Evolutionary conservation across 2,329 filamentous ascomycete species (phyloP).

Genomic region (Xylaria sp.): DNA sequence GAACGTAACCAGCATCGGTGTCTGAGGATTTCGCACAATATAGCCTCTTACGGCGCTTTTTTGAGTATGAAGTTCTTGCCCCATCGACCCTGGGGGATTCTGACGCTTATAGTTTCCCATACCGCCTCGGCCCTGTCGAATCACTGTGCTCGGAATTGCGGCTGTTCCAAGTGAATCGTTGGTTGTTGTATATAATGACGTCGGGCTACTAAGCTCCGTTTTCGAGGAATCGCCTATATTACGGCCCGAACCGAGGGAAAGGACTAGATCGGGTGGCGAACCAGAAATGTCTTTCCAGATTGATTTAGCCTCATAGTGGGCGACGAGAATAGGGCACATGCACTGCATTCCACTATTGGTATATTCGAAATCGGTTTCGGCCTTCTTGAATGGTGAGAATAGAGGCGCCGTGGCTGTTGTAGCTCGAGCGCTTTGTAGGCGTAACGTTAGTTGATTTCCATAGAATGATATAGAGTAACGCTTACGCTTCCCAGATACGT

Average conservation of each 20-base stretch:
- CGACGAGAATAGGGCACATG: slow-evolving; percentile 46
- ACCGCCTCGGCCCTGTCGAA: slow-evolving; percentile 48
- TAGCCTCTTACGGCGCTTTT: slow-evolving; percentile 43
- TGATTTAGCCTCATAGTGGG: slow-evolving; percentile 46
- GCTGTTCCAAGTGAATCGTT: slow-evolving; percentile 41
- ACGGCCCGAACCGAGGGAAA: slow-evolving; percentile 49
- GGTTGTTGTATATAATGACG: slow-evolving; percentile 39
- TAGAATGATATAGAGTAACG: background rate
- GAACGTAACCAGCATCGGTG: slow-evolving; percentile 48
- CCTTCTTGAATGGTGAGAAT: slow-evolving; percentile 48
- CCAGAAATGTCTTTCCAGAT: slow-evolving; percentile 47
- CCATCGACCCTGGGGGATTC: slow-evolving; percentile 14
- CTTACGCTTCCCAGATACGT: slow-evolving; percentile 51
- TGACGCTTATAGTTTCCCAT: slow-evolving; percentile 49
- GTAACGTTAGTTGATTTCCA: slow-evolving; percentile 9
- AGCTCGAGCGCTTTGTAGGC: slow-evolving; percentile 44
- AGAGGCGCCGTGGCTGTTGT: slow-evolving; percentile 49
- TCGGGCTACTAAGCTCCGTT: slow-evolving; percentile 26
- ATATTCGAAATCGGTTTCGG: slow-evolving; percentile 45
- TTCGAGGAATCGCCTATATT: slow-evolving; percentile 46
- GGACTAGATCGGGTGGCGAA: slow-evolving; percentile 45
- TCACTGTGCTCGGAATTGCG: slow-evolving; percentile 39
- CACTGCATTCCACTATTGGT: slow-evolving; percentile 41
- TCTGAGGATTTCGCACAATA: slow-evolving; percentile 47
- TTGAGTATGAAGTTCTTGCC: slow-evolving; percentile 17